These are phyloP conservation scores for Trichoderma sp. DNA, from an alignment of 2,329 filamentous ascomycete species.

Conservation along the genomic window DNA sequence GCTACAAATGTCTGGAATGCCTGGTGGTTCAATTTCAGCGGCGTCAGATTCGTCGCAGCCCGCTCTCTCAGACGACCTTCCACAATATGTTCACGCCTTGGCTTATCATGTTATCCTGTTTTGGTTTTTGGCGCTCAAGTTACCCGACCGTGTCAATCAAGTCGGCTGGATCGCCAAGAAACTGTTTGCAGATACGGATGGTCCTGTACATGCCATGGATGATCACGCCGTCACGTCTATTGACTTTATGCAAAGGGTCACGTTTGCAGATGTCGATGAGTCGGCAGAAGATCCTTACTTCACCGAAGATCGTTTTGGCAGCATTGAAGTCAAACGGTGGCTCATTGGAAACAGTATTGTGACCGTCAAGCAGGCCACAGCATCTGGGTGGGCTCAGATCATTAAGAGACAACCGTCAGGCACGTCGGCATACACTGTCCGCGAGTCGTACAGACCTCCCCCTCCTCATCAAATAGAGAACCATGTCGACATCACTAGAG, in stretches of 20 bases:
- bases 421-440: constrained; percentile 60
- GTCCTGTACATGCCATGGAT: constrained; percentile 70
- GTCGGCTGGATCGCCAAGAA: constrained; percentile 90
- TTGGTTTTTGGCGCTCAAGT: constrained; percentile 90
- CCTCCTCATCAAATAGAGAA: constrained; percentile 58
- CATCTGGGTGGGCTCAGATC: constrained; percentile 68
- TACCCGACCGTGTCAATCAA: constrained; percentile 79
- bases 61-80: constrained; percentile 67
- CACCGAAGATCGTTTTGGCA: constrained; percentile 63
- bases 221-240: constrained; percentile 93
- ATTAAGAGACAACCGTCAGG: constrained; percentile 72
- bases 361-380: constrained; percentile 69
- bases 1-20: constrained; percentile 38
- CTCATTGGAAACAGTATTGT: constrained; percentile 73
- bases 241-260: constrained; percentile 89
- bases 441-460: constrained; percentile 60
- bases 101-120: constrained; percentile 96
- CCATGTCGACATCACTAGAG: constrained; percentile 51
- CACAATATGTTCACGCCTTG: constrained; percentile 89
- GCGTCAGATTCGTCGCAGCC: constrained; percentile 31
- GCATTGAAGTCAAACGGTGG: constrained; percentile 69
- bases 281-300: constrained; percentile 68
- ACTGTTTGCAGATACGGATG: constrained; percentile 75
- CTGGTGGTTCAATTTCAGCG: constrained; percentile 29
- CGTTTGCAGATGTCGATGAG: constrained; percentile 83